phyloP scores from a whole-genome alignment of 2,329 filamentous ascomycete genomes.

The Stromatinia cepivora region DNA sequence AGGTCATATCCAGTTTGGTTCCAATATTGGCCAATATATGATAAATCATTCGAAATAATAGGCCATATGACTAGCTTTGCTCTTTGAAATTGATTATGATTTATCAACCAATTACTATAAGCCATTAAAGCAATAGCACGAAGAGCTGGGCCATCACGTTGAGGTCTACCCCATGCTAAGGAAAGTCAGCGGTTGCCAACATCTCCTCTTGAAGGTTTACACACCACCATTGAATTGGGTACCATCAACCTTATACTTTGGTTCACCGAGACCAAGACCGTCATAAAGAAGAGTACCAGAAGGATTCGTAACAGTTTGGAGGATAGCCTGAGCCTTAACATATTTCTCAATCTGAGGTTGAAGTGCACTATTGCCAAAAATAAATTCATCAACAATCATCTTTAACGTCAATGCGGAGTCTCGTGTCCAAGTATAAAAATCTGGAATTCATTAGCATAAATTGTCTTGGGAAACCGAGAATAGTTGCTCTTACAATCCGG shows the following conservation, averaged over 20 bases:
- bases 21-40: constrained; percentile 74
- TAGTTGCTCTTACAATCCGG: constrained; percentile 51
- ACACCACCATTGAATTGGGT: constrained; percentile 58
- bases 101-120: constrained; percentile 72
- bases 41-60: constrained; percentile 71
- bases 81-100: constrained; percentile 52
- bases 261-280: constrained; percentile 61
- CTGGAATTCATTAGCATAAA: constrained; percentile 44
- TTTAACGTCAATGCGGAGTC: constrained; percentile 74
- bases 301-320: constrained; percentile 60
- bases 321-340: constrained; percentile 61
- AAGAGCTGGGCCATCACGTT: constrained; percentile 76
- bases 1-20: constrained; percentile 66
- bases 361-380: constrained; percentile 50
- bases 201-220: background rate
- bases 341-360: constrained; percentile 62
- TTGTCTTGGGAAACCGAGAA: background rate
- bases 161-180: constrained; percentile 58
- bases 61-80: constrained; percentile 64
- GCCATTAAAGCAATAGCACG: constrained; percentile 70
- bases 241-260: constrained; percentile 69
- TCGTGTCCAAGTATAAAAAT: constrained; percentile 77
- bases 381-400: constrained; percentile 65
- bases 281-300: constrained; percentile 43
- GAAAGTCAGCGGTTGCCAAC: background rate